Percentiles rank a stretch among this genome's conserved stretches.
Evolutionary conservation across 345 rosid species (phyloP).

Genomic region (Eucalyptus dawsonii): DNA sequence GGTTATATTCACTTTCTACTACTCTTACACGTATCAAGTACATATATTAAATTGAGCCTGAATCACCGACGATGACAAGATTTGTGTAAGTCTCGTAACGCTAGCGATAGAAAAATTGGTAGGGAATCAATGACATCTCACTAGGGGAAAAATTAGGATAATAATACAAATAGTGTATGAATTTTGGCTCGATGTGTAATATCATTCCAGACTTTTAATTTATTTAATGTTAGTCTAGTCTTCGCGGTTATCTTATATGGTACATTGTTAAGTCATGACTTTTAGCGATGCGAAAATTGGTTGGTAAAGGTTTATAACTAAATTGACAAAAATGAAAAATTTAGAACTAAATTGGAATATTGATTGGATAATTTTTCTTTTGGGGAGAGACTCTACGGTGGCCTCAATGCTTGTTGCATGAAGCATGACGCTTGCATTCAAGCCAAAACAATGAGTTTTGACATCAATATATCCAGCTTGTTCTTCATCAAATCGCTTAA

Average conservation of each 20-base stretch:
- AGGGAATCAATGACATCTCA: not conserved
- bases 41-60: not conserved
- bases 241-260: accelerated
- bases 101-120: not conserved
- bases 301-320: accelerated
- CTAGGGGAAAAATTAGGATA: not conserved
- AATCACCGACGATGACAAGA: not conserved
- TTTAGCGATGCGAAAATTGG: accelerated
- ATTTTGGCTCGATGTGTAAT: not conserved
- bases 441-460: constrained; percentile 42
- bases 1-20: not conserved
- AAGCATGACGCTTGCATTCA: constrained; percentile 77
- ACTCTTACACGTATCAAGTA: not conserved
- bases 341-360: not conserved
- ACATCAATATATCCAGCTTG: not conserved
- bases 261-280: not conserved
- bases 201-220: not conserved
- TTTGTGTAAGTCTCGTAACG: not conserved
- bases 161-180: not conserved
- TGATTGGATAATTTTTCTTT: not conserved
- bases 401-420: constrained; percentile 87
- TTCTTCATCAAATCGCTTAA: not conserved
- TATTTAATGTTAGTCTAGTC: accelerated
- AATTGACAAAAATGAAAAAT: not conserved
- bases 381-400: constrained; percentile 50